Base-by-base conservation (phyloP, 768 basidiomycete genomes). In the Leccinum fibrillosum region DNA sequence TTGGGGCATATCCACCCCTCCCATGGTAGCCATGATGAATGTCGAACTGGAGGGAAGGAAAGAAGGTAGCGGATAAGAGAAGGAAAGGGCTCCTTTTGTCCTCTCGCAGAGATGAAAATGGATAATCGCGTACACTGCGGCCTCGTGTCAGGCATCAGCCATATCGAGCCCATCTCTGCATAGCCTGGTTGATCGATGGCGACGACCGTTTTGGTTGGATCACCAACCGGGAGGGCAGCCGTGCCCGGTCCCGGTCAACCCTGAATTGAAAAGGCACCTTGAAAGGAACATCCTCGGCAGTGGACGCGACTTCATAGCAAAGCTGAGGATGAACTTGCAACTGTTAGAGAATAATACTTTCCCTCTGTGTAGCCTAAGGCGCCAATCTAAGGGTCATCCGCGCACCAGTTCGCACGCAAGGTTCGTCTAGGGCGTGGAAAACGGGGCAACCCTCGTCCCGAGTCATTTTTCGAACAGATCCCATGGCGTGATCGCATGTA, bases 391-490 rank as follows among this genome's bases (percentile, higher is more conserved):
- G 37, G 37, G 37, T n/a, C 37, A 39, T n/a, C 37, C 37, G 37
- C 17, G 8, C 37, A 17, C 37, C 37, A 17, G 17, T 17, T 37
- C 37, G 17, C 37, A 39, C 37, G 37, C 37, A 39, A 39, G 17
- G 37, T 21, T 51, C 17, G 32, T 23, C 23, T 32, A 23, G 17
- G 3, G 49, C 21, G 25, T n/a, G 34, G 37, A 80, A 79, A 50
- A 77, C 23, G 52, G 79, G 80, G 32, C 79, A 75, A 67, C 82
- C 79, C 42, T 25, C 78, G 80, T 77, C 12, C 77, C 69, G 53
- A 80, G 77, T 51, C 77, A 71, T 65, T 77, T 79, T 52, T 82
- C 80, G 34, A 84, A 65, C 30, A 81, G 69, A 60, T 82, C 77
- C 15, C 39, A 74, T 73, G 42, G 74, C n/a, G n/a, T 58, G 52